Evolutionary conservation across 2,329 filamentous ascomycete genomes (phyloP), one percentile per base, ranked within the genome.

Genomic region (Aaosphaeria pasadenensis): DNA sequence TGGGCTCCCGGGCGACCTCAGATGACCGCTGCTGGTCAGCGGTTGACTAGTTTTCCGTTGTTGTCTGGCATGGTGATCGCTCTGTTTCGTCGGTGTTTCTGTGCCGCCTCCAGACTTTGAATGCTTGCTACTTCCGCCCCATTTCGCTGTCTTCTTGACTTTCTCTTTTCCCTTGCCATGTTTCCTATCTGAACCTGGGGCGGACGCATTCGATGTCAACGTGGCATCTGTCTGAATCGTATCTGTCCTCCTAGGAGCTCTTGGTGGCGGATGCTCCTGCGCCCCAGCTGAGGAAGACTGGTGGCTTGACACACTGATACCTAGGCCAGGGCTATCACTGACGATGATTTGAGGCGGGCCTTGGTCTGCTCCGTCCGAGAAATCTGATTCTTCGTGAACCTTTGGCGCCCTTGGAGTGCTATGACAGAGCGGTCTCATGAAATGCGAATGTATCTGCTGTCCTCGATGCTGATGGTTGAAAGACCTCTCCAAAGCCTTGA

Each of bases 381-480:
- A 45, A 17, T 70, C 66, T 1, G 65, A 68, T 2, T 70, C 67
- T 11, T 68, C 64, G 2, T 55, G 51, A 24, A 59, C 43, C 40
- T 58, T 65, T 6, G 63, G 58, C 5, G 65, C 61, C 24, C 67
- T 57, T 7, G 64, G 67, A 4, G 61, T 80, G 43, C 75, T 77
- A 46, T 82, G 77, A 50, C 80, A 83, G 44, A 79, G 71, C 0
- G 81, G 79, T 36, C 83, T 71, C 82, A 86, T 85, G 53, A 83
- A 85, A 41, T 82, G 76, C 0, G 81, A 82, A 57, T 86, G 83
- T 0, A 77, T 72, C 39, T 78, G 73, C 30, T 77, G 75, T 0
- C 82, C 83, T 0, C 80, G 74, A 60, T 85, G 82, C 51, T 84
- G 80, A 53, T 85, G 81, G 39, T 77, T 78, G 52, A 85, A 84